Evolutionary conservation across 2,329 filamentous ascomycete genomes (phyloP), one percentile per base, ranked within the genome.

Genomic region (Trichoderma breve): DNA sequence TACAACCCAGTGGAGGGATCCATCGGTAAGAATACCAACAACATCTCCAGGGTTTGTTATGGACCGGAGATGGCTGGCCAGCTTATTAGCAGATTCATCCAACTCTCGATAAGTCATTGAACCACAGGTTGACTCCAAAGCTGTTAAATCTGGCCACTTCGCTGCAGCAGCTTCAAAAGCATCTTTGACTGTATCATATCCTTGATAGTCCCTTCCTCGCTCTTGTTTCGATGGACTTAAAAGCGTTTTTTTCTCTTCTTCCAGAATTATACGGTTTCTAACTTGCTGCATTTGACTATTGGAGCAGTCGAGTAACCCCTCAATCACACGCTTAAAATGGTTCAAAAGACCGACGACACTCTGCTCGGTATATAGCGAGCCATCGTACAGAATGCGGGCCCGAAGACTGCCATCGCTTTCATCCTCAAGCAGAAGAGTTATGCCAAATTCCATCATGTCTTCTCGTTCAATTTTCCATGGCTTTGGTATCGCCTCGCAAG

Each of bases 51-150:
- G 62, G 0, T 32, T 65, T 1, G 43, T 53, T 8, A 53, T 24
- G 6, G 62, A 53, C 7, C 28, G 12, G 4, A 65, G 12, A 24
- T 65, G 43, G 6, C 12, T 53, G 9, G 62, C 62, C 3, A 65
- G 11, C 26, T 24, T 53, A n/a, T 53, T 53, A 21, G 62, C 26
- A 26, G 62, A 43, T 30, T 34, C 62, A 9, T 65, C 43, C 12
- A 65, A 28, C 18, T 65, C n/a, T 53, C 43, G 62, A 2, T 65
- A 65, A 51, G 43, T 65, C 62, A 65, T 65, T 12, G 62, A 65
- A 15, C 28, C 62, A 9, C 21, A 8, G 12, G 39, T 32, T 1
- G 62, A 51, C n/a, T 65, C 62, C 14, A 65, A 26, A 34, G 62
- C 62, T 34, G 12, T 4, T 9, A 53, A 65, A 11, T 53, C 62